Conservation (phyloP, 1,284 basidiomycete genomes). For the Meripilus lineatus region DNA sequence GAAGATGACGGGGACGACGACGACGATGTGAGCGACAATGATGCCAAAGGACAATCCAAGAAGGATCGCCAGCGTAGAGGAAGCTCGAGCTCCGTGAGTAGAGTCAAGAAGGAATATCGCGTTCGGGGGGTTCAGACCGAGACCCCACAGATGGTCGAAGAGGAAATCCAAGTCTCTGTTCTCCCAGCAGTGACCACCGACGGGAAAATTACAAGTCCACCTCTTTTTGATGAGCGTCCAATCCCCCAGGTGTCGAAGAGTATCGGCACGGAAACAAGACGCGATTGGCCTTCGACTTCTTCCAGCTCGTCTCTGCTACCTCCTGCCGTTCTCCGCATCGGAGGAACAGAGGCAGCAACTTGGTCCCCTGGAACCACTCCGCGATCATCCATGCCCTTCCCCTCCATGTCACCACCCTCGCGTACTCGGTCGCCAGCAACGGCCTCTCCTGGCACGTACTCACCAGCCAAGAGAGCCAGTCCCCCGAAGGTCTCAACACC, state of each 20-base stretch:
- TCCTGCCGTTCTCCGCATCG: slow-evolving; percentile 20
- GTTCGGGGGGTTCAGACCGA: slow-evolving; percentile 60
- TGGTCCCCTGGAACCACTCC: slow-evolving; percentile 14
- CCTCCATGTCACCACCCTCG: slow-evolving; percentile 25
- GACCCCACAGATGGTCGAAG: slow-evolving; percentile 39
- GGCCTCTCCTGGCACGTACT: slow-evolving; percentile 29
- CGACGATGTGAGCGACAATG: slow-evolving; percentile 24
- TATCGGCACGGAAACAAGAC: slow-evolving; percentile 10
- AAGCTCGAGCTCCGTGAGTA: slow-evolving; percentile 25
- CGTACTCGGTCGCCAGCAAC: slow-evolving; percentile 29
- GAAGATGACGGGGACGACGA: slow-evolving; percentile 76
- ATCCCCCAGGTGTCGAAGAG: slow-evolving; percentile 7
- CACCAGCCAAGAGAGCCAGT: slow-evolving; percentile 24
- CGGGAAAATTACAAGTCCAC: too few relatives aligned
- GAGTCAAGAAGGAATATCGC: slow-evolving; percentile 47
- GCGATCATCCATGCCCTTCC: slow-evolving; percentile 22
- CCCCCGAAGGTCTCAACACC: slow-evolving; percentile 17
- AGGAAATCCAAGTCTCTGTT: slow-evolving; percentile 48
- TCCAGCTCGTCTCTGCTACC: slow-evolving; percentile 19
- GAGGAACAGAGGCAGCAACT: slow-evolving; percentile 20
- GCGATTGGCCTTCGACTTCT: slow-evolving; percentile 13
- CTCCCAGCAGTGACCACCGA: slow-evolving; percentile 14
- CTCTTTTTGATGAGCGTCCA: slow-evolving; percentile 3
- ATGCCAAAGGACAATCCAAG: slow-evolving; percentile 16
- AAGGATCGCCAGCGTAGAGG: slow-evolving; percentile 30